Conservation (phyloP, 31 red algal genomes). For the Endocladia muricata region DNA sequence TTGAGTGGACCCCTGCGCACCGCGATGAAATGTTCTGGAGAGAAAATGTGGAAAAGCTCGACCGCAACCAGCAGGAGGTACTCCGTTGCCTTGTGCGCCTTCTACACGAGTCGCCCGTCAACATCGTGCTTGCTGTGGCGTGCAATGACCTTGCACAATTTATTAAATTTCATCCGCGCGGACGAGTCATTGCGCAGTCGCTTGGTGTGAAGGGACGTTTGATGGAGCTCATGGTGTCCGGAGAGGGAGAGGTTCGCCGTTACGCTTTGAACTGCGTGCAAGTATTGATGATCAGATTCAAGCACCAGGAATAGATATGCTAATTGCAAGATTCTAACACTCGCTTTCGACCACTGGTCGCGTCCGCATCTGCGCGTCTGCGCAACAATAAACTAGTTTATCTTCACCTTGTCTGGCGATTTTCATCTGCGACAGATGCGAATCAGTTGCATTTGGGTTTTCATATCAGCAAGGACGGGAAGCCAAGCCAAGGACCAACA, state of each 20-base stretch:
- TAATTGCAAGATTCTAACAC: not conserved
- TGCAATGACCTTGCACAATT: conserved; percentile 89
- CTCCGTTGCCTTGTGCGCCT: conserved; percentile 72
- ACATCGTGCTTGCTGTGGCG: conserved; percentile 71
- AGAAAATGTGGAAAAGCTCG: conserved; percentile 81
- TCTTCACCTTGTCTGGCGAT: not conserved
- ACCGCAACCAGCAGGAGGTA: conserved; percentile 79
- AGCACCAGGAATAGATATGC: conserved; percentile 26
- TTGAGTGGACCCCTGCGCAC: conserved; percentile 90
- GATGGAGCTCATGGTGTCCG: conserved; percentile 86
- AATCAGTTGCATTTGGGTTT: not conserved
- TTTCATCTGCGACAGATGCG: not conserved
- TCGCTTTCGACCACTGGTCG: not conserved
- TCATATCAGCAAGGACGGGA: not conserved
- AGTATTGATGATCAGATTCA: conserved; percentile 74
- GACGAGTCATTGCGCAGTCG: conserved; percentile 64
- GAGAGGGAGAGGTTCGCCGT: conserved; percentile 68
- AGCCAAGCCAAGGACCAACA: not conserved
- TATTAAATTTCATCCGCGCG: conserved; percentile 84
- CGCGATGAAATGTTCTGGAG: conserved; percentile 84
- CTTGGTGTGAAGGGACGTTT: conserved; percentile 83
- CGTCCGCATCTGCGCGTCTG: not conserved
- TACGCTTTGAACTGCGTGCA: conserved; percentile 86
- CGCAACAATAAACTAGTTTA: conserved; percentile 6
- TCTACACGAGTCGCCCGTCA: conserved; percentile 62